Evolutionary conservation across 2,329 filamentous ascomycete species (phyloP), one percentile per base, ranked within the genome.

Genomic region (Beauveria australis): DNA sequence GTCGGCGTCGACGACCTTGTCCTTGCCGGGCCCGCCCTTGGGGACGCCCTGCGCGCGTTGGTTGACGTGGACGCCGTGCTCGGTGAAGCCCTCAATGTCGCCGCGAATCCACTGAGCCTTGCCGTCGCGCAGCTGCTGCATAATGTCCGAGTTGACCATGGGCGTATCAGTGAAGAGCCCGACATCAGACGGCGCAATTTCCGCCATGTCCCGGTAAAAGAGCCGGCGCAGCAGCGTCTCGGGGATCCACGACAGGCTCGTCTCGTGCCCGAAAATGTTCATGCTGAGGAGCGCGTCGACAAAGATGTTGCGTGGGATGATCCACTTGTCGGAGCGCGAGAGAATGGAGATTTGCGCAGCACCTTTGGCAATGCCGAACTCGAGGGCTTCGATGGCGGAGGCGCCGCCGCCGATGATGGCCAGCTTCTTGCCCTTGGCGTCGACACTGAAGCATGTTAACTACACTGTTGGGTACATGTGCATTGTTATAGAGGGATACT

Each of bases 141-240:
- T 88, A 1, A 95, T 82, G 51, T 92, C 86, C 18, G 86, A 88
- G 72, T 94, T 95, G 26, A 94, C 89, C 89, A 94, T 93, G 0
- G 91, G 91, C 0, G 91, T 95, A 56, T 89, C 88, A 30, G 82
- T 91, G 71, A 91, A 95, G n/a, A 94, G 75, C 9, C 89, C 89
- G 67, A 87, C 86, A 28, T 82, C 51, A 1, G 81, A 75, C 0
- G 91, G 91, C 0, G 89, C 83, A 5, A 95, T 79, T 65, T 92
- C 85, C 66, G 86, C 76, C 3, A 95, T 80, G 66, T 94, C 91
- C 18, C 90, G 84, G 71, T 95, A 95, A 77, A 95, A 95, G 76
- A 93, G 82, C 64, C 87, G 84, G 63, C 85, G 85, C 0, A 95
- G 81, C 0, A 95, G 75, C 49, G 79, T 79, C 71, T 95, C 91